Evolutionary conservation across 441 rosid genomes (phyloP).

Genomic region (Populus trichocarpa): DNA sequence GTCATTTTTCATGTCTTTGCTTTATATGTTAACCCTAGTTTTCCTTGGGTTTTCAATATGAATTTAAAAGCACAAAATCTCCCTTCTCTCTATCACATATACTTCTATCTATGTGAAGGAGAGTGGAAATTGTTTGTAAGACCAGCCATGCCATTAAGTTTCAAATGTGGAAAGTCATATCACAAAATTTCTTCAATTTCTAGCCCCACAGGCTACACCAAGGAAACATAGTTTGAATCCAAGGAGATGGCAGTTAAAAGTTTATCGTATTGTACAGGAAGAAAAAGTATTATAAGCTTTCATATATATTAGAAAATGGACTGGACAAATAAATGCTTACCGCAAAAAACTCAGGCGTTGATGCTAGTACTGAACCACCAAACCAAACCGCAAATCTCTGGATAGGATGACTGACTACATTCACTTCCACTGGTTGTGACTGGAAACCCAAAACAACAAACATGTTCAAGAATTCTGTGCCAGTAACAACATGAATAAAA

Average conservation of each 20-base stretch:
- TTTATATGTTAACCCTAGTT: background rate
- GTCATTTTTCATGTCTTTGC: background rate
- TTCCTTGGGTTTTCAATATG: background rate
- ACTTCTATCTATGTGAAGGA: background rate
- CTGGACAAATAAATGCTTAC: conserved; percentile 36
- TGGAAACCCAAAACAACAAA: conserved; percentile 22
- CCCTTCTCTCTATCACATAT: background rate
- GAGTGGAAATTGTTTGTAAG: background rate
- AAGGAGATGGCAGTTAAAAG: background rate
- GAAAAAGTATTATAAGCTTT: background rate
- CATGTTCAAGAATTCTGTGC: conserved; percentile 13
- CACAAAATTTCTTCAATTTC: background rate
- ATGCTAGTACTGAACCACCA: conserved; percentile 98
- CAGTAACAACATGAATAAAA: background rate
- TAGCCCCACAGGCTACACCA: background rate
- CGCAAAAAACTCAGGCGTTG: conserved; percentile 94
- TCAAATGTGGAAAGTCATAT: background rate
- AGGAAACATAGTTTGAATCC: background rate
- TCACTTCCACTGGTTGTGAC: conserved; percentile 96
- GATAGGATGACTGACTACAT: conserved; percentile 94
- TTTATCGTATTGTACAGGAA: background rate
- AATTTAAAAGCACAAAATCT: background rate
- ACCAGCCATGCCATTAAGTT: background rate
- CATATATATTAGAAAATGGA: background rate
- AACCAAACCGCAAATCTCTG: conserved; percentile 99